Conservation (phyloP, 106 monocot genomes). For the Acanthochlamys bracteata region DNA sequence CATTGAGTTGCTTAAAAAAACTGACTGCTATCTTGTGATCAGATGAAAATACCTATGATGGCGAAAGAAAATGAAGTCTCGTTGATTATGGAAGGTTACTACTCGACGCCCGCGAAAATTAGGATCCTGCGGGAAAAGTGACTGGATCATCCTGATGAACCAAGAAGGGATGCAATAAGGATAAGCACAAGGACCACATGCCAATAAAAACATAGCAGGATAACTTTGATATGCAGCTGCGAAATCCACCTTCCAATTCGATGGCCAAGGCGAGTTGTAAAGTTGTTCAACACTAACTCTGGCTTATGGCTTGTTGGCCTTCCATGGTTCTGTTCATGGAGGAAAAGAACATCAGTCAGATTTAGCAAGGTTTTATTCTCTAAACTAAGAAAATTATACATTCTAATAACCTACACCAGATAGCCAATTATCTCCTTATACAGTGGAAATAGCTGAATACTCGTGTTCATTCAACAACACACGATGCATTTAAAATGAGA, state of each 20-base stretch:
- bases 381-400: no score
- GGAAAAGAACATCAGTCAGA: conserved; percentile 8
- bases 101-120: conserved; percentile 83
- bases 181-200: background rate
- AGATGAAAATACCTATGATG: conserved; percentile 64
- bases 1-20: no score
- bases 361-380: no score
- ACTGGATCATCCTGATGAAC: conserved; percentile 72
- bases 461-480: no score
- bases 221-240: background rate
- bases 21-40: background rate
- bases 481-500: no score
- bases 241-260: conserved; percentile 75
- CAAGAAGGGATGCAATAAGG: background rate
- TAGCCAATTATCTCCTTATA: no score
- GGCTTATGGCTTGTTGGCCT: conserved; percentile 86
- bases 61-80: conserved; percentile 95
- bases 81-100: conserved; percentile 95
- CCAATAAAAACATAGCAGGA: background rate
- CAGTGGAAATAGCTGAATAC: no score
- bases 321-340: conserved; percentile 66
- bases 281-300: conserved; percentile 92
- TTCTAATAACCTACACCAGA: no score
- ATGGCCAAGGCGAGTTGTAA: conserved; percentile 81
- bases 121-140: conserved; percentile 86